Evolutionary conservation across 345 rosid species (phyloP).

Genomic region (Garcia nutans): DNA sequence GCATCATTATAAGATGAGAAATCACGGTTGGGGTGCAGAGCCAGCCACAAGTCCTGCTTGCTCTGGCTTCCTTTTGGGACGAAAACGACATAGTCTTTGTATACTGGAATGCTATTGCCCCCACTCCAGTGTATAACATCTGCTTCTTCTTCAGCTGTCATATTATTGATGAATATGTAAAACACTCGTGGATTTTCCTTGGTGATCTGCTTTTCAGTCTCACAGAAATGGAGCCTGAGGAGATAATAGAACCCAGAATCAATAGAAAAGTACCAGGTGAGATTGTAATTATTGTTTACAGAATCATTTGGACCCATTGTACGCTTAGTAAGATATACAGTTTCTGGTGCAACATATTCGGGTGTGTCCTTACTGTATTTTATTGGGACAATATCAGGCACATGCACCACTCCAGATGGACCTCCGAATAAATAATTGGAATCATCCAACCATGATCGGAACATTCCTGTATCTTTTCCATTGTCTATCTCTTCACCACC

Average conservation of each 20-base stretch:
- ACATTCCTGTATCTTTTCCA: neutral
- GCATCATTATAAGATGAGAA: neutral
- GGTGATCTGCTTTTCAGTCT: neutral
- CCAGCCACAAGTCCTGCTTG: constrained; percentile 7
- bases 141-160: neutral
- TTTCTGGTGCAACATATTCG: neutral
- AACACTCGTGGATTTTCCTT: neutral
- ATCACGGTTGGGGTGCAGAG: neutral
- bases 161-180: neutral
- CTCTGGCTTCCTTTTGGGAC: neutral
- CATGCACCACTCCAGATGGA: neutral
- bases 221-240: constrained; percentile 6
- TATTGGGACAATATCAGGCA: neutral
- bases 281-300: neutral
- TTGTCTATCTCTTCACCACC: neutral
- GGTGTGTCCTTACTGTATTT: neutral
- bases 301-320: neutral
- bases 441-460: neutral
- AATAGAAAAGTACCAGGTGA: neutral
- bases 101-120: neutral
- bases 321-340: neutral
- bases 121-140: neutral
- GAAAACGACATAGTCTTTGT: neutral
- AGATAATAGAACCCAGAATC: constrained; percentile 3
- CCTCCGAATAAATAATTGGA: too few species aligned